Evolutionary conservation across 1,284 basidiomycete species (phyloP), one percentile per base, ranked within the genome.

Genomic region (Leccinum colubrinum): DNA sequence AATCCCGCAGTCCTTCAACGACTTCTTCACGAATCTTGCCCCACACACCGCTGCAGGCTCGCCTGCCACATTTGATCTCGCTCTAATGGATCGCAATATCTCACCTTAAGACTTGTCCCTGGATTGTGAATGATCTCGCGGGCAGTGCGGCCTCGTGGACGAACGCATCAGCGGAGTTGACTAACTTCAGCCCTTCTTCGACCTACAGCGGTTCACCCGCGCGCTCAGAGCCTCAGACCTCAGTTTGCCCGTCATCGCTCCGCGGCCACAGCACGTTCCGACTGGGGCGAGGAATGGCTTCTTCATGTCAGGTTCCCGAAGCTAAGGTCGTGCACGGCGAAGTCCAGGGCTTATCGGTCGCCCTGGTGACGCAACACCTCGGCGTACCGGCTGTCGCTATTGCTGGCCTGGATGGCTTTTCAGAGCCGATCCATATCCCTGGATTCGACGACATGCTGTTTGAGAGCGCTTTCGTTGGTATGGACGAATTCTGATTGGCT

Each of bases 201-300:
- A 22, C 22, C 22, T 22, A 1, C 22, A 22, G 22, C 2, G 22
- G 22, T 22, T 22, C 22, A 22, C 22, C 22, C 22, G 22, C 22
- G 22, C 22, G 22, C 3, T 22, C 20, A 22, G 20, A 22, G 17
- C 20, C 20, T 22, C 22, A 22, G 22, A 20, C 20, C 20, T 20
- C 20, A 68, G 75, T n/a, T 66, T 82, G 0, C 72, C 74, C 0
- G 17, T 79, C 7, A 57, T 69, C 27, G 76, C 77, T 5, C 75
- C 78, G 1, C 70, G 71, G 46, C 74, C 77, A 0, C 76, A 77
- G 27, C 73, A 74, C 22, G 58, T 59, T 1, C 50, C 64, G n/a
- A 56, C 52, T 3, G 65, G 62, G 1, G 17, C 59, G 8, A 1
- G 70, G 72, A 2, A 20, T 66, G 12, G 22, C 33, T 3, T 27